Percentiles rank a stretch among this genome's conserved stretches.
phyloP scores from a whole-genome alignment of 257 asterid genomes.

The Solanum neorickii region DNA sequence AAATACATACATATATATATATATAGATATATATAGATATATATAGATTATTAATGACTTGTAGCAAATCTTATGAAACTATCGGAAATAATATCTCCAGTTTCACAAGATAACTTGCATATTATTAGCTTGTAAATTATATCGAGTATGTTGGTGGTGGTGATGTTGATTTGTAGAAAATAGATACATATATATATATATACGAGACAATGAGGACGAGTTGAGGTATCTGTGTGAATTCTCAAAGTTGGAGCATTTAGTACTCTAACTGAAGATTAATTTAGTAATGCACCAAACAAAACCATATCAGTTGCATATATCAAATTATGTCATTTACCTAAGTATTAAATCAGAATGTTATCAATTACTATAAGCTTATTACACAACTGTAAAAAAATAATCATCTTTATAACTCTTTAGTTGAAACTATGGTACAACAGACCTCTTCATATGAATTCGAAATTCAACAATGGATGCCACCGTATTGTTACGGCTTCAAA shows the following conservation, averaged over 20 bases:
- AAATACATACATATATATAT: neutral
- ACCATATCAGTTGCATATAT: neutral
- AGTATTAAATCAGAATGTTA: neutral
- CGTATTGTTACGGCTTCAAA: conserved; percentile 6
- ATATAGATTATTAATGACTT: neutral
- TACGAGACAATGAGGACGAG: neutral
- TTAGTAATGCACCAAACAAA: neutral
- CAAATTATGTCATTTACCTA: neutral
- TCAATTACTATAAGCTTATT: neutral
- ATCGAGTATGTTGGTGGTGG: neutral
- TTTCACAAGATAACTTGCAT: no score
- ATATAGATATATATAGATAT: no score
- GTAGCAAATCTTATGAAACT: neutral
- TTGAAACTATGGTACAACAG: conserved; percentile 21
- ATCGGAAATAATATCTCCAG: no score
- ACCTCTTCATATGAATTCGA: neutral
- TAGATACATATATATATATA: neutral
- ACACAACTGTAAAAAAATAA: neutral
- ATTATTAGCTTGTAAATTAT: neutral
- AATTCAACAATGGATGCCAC: conserved; percentile 8
- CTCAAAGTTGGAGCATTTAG: neutral
- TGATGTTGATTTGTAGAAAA: neutral
- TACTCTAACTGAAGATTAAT: neutral
- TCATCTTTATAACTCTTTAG: neutral
- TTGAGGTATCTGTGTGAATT: neutral